Percentiles rank a stretch among this genome's conserved stretches.
Conservation (phyloP, 139 green algal species). For the Eudorina sp. region DNA sequence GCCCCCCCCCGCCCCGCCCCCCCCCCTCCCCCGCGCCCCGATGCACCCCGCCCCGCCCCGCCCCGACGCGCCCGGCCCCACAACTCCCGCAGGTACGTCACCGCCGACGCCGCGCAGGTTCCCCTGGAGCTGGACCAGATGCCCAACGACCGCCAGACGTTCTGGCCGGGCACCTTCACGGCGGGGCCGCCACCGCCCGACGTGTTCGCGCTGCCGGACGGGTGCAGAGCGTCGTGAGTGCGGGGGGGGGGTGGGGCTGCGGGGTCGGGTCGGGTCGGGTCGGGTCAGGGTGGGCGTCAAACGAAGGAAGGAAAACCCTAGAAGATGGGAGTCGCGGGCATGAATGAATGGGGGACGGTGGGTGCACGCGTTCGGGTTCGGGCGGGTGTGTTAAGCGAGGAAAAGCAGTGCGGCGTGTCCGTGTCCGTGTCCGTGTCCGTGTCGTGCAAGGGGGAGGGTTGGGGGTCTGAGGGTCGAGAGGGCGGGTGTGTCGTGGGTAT, state of each 20-base stretch:
- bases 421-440: no score
- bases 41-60: background rate
- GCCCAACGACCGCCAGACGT: constrained; percentile 45
- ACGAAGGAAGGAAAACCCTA: background rate
- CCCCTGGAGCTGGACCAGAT: constrained; percentile 57
- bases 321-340: background rate
- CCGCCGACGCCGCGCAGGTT: constrained; percentile 44
- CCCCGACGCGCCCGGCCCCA: background rate
- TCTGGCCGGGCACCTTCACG: constrained; percentile 35
- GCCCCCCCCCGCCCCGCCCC: background rate
- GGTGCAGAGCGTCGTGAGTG: constrained; percentile 21
- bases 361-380: background rate
- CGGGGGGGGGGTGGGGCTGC: no score
- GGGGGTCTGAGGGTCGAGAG: no score
- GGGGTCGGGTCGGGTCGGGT: no score
- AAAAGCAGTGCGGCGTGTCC: no score
- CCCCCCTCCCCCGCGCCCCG: background rate
- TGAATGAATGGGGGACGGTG: background rate
- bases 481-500: no score
- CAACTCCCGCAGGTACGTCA: constrained; percentile 5
- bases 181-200: background rate
- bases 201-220: constrained; percentile 37
- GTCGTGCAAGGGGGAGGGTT: no score
- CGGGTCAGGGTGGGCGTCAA: background rate
- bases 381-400: background rate